A percentile compares a stretch with the other conserved stretches of the same genome.
phyloP scores from a whole-genome alignment of 495 filamentous ascomycete species.

The Hypoxylon subgilvum region DNA sequence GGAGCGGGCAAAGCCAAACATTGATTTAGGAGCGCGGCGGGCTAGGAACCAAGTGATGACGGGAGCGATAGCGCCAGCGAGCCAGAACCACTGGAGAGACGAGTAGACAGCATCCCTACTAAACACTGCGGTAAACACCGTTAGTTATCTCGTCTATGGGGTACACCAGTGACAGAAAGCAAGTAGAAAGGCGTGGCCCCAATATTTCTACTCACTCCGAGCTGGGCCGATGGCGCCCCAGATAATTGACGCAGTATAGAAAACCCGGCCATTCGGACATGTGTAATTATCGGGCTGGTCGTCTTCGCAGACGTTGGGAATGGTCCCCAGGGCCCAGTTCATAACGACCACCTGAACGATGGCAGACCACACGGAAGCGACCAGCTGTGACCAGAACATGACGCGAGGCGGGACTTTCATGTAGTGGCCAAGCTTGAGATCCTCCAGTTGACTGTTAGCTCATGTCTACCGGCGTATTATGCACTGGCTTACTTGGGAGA shows the following conservation, averaged over 20 bases:
- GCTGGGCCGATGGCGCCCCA: conserved; percentile 61
- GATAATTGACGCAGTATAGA: conserved; percentile 65
- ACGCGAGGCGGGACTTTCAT: conserved; percentile 71
- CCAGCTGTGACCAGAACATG: conserved; percentile 69
- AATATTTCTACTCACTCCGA: conserved; percentile 40
- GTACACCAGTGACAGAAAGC: background rate
- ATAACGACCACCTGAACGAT: conserved; percentile 71
- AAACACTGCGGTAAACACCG: conserved; percentile 49
- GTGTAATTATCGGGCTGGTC: conserved; percentile 64
- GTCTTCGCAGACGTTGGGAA: conserved; percentile 64
- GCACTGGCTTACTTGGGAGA: too few relatives aligned
- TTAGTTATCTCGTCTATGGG: background rate
- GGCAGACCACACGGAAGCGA: conserved; percentile 67
- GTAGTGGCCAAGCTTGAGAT: conserved; percentile 70
- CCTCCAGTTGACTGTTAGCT: too few relatives aligned
- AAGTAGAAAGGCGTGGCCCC: background rate
- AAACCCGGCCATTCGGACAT: conserved; percentile 68
- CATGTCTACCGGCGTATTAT: too few relatives aligned
- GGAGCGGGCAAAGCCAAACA: conserved; percentile 54
- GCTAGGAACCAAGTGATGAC: conserved; percentile 66
- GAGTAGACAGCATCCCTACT: conserved; percentile 67
- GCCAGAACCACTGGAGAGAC: conserved; percentile 71
- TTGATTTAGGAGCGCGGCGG: conserved; percentile 62
- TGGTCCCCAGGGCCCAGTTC: conserved; percentile 67
- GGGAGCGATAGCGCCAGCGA: conserved; percentile 65